Conservation (phyloP, 73 alveolate genomes). For the Tetrahymena elliotti region DNA sequence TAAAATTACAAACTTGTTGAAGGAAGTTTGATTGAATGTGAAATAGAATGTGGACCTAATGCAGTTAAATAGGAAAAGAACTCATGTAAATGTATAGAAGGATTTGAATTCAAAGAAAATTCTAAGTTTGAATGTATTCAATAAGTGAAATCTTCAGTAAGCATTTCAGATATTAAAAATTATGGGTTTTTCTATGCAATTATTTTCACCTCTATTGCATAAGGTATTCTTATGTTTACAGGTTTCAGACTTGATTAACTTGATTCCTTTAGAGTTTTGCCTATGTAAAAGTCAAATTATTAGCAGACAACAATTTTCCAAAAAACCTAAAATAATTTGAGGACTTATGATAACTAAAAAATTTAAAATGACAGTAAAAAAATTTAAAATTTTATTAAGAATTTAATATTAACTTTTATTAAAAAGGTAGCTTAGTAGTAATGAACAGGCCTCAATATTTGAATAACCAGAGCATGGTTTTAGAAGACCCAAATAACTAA, state of each 20-base stretch:
- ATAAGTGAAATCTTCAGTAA: neutral
- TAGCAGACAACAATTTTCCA: neutral
- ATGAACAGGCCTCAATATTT: neutral
- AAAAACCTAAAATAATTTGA: neutral
- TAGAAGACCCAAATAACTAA: neutral
- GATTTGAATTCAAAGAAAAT: neutral
- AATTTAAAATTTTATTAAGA: neutral
- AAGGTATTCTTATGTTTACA: neutral
- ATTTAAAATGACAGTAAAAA: neutral
- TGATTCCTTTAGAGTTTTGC: neutral
- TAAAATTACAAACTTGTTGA: neutral
- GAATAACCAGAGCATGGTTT: neutral
- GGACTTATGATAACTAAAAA: neutral
- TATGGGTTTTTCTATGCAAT: neutral
- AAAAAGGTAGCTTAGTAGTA: neutral
- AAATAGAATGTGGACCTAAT: neutral
- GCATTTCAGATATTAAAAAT: neutral
- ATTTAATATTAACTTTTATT: neutral
- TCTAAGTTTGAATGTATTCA: neutral
- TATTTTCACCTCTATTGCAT: neutral
- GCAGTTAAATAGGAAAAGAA: neutral
- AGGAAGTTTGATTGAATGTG: neutral
- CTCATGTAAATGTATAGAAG: neutral
- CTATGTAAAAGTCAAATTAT: neutral
- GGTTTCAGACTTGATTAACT: neutral